These are phyloP conservation scores for Phytophthora foliorum DNA, from an alignment of 352 stramenopile genomes.

Conservation along the genomic window DNA sequence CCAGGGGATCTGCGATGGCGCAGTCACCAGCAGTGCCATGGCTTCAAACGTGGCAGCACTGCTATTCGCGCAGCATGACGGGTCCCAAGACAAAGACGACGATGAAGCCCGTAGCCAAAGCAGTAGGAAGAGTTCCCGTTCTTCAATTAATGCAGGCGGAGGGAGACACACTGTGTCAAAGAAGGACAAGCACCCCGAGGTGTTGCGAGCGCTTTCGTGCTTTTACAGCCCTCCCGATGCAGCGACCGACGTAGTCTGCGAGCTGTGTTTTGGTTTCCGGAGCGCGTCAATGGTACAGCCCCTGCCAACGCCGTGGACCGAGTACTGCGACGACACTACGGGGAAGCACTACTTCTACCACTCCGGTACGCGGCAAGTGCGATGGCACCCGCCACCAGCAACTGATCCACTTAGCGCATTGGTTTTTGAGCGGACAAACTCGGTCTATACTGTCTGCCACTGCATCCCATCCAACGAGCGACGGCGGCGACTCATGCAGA, in stretches of 20 bases:
- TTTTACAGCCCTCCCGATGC: constrained; percentile 58
- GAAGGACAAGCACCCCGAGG: constrained; percentile 40
- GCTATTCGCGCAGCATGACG: constrained; percentile 43
- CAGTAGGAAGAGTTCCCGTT: constrained; percentile 9
- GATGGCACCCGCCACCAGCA: constrained; percentile 51
- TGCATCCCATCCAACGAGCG: constrained; percentile 68
- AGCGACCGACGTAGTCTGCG: constrained; percentile 64
- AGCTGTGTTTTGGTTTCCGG: constrained; percentile 57
- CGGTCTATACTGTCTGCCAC: constrained; percentile 61
- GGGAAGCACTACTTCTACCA: constrained; percentile 72
- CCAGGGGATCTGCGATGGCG: constrained; percentile 56
- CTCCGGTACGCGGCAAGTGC: constrained; percentile 41
- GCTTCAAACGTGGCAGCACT: constrained; percentile 38
- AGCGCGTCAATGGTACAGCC: constrained; percentile 40
- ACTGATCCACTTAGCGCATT: constrained; percentile 48
- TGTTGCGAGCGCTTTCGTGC: constrained; percentile 46
- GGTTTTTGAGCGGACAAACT: constrained; percentile 72
- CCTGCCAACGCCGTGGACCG: constrained; percentile 54
- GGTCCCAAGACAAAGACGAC: background rate
- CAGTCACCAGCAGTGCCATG: constrained; percentile 35
- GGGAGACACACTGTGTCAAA: constrained; percentile 13
- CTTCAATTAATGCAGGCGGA: background rate
- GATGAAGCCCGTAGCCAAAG: background rate
- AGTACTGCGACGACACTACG: constrained; percentile 56
- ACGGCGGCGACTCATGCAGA: constrained; percentile 58